Evolutionary conservation across 2,329 filamentous ascomycete genomes (phyloP), one percentile per base, ranked within the genome.

Genomic region (Furcasterigmium sp.): DNA sequence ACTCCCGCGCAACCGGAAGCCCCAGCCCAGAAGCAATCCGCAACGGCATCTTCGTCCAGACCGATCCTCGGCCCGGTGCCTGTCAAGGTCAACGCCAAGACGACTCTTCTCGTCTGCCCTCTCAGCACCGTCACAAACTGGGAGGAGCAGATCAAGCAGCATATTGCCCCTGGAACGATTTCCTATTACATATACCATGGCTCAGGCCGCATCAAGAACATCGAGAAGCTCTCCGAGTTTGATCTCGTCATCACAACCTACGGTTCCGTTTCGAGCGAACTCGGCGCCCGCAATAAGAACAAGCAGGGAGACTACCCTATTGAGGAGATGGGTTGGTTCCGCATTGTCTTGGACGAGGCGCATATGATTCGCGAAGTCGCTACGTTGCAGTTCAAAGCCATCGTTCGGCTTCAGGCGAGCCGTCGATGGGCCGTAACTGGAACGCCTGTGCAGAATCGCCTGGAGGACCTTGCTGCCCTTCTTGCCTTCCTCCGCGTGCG

Each of bases 351-450:
- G 2, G 91, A 97, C 51, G 91, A 98, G 64, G 93, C 91, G 1
- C 93, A 98, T 60, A 87, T 87, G 63, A 97, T 98, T 51, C 87
- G 93, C 20, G 91, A 94, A 54, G 84, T 87, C 49, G 78, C 74
- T 4, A 91, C 90, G 1, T 71, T 86, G 32, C 85, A 91, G 52
- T 94, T 90, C 42, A 89, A 91, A 59, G 87, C 88, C 3, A 87
- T 93, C 17, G 91, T 89, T 51, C 78, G 80, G 17, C 71, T 97
- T 3, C 76, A 86, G 47, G 87, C 90, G 3, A 78, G 87, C 56
- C 81, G 91, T 25, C 84, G 91, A 26, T 98, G 93, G 93, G 91
- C 91, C 3, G 88, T 97, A n/a, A 97, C 93, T 0, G 93, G 91
- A 43, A 97, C 93, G 0, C 93, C 91, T 0, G 87, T 97, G 8